Base-by-base conservation (phyloP, 768 basidiomycete genomes). In the Macrolepiota albuminosa region DNA sequence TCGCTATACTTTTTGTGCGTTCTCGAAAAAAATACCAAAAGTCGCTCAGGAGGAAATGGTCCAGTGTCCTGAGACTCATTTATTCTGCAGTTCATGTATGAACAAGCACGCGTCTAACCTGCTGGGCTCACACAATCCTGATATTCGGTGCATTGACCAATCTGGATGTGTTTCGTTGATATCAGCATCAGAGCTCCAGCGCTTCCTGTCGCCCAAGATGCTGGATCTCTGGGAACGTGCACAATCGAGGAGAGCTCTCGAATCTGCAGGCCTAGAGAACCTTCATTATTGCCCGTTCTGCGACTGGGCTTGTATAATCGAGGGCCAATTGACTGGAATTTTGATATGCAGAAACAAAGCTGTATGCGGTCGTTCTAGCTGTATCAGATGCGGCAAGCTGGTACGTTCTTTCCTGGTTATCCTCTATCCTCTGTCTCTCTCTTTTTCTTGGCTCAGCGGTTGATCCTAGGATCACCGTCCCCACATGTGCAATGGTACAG, bases 201-300 rank as follows among this genome's bases (percentile, higher is more conserved):
- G 89, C 1, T 81, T 89, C 66, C 80, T 96, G 8, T 73, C 86
- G 0, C 69, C 73, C 1, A 92, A 88, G 70, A 78, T 91, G 9
- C 75, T 89, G 61, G 78, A 77, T 24, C 76, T 94, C 3, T 94
- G 88, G 67, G 83, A 89, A 58, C 81, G 88, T 39, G 81, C 93
- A 29, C 83, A 84, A 62, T 89, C 90, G 67, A 83, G 82, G 39
- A 88, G 88, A 70, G 91, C 93, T 64, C 84, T 95, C 37, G 85
- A 89, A 55, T 82, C 80, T 0, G 93, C 94, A 18, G 83, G 81
- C 1, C 68, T 96, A 40, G 90, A 91, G 39, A 86, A 85, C 6
- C 76, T 95, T n/a, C 92, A 95, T 70, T 89, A 88, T 65, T 97
- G 95, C 70, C 95, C 95, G 4, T 91, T 88, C 64, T 97, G 95